These are phyloP conservation scores for Globisporangium viniferum DNA, from an alignment of 352 stramenopile genomes.

Conservation along the genomic window DNA sequence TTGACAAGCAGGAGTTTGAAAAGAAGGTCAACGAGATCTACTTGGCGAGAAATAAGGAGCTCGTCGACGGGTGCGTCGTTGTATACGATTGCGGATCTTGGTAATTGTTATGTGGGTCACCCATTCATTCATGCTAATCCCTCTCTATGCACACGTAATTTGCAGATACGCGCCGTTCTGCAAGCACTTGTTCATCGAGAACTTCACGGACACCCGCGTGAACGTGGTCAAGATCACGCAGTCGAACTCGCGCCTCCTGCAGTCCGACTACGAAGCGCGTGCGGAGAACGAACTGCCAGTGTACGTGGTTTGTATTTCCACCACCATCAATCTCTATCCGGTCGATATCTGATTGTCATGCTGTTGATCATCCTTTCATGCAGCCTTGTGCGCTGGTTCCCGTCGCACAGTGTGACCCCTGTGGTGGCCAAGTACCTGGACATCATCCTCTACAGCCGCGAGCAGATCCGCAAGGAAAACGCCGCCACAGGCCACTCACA, in stretches of 20 bases:
- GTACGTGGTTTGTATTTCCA: slow-evolving; percentile 26
- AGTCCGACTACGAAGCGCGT: slow-evolving; percentile 92
- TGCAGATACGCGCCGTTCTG: slow-evolving; percentile 97
- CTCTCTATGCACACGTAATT: background rate
- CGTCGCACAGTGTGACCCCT: slow-evolving; percentile 85
- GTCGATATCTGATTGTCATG: background rate
- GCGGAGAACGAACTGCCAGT: slow-evolving; percentile 94
- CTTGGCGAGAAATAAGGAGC: slow-evolving; percentile 46
- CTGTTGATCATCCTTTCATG: background rate
- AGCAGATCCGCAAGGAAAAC: slow-evolving; percentile 97
- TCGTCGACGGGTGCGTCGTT: slow-evolving; percentile 61
- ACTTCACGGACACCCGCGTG: slow-evolving; percentile 89
- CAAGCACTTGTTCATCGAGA: slow-evolving; percentile 98
- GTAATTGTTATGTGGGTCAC: background rate
- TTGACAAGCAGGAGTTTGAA: slow-evolving; percentile 74
- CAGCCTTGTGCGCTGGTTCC: slow-evolving; percentile 89
- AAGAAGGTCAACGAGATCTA: slow-evolving; percentile 85
- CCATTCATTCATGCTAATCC: background rate
- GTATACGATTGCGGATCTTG: slow-evolving; percentile 1
- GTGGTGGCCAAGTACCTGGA: slow-evolving; percentile 94
- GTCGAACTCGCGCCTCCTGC: slow-evolving; percentile 91
- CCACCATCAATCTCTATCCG: background rate
- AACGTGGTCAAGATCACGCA: slow-evolving; percentile 91
- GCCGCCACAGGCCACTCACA: slow-evolving; percentile 57
- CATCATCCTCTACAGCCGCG: slow-evolving; percentile 97